Evolutionary conservation across 139 green algal species (phyloP).

Genomic region (Pleodorina starrii): DNA sequence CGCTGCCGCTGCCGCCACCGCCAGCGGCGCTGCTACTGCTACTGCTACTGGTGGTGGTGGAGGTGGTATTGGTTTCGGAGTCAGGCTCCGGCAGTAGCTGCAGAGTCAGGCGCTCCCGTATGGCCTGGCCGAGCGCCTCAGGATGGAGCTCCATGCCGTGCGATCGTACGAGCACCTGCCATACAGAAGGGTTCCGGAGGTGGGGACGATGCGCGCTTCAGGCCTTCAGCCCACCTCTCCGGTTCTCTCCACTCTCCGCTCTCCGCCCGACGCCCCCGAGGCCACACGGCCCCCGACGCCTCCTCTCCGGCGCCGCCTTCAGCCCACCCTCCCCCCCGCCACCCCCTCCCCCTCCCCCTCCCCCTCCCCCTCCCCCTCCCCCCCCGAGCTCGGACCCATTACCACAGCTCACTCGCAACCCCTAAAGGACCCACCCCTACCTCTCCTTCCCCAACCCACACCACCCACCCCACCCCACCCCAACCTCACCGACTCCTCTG

Average conservation of each 20-base stretch:
- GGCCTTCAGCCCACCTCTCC: no score
- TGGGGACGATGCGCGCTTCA: no score
- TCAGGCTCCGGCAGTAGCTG: constrained; percentile 7
- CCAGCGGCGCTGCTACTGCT: background rate
- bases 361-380: no score
- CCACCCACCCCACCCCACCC: no score
- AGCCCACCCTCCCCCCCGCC: no score
- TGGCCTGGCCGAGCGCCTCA: background rate
- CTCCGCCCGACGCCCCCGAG: no score
- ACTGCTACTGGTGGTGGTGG: background rate
- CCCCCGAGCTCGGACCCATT: no score
- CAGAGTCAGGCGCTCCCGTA: background rate
- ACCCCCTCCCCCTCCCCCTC: no score
- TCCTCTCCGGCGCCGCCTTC: background rate
- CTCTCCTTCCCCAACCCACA: background rate
- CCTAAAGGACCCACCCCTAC: no score
- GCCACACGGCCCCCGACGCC: background rate
- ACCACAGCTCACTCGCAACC: no score
- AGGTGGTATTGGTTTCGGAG: no score
- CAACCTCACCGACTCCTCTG: constrained; percentile 48
- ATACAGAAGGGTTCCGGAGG: background rate
- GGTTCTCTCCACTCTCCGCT: no score
- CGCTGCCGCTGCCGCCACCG: constrained; percentile 5
- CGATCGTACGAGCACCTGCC: background rate
- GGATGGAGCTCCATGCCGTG: background rate